Conservation (phyloP, 768 basidiomycete species). For the Mycena vulgaris region DNA sequence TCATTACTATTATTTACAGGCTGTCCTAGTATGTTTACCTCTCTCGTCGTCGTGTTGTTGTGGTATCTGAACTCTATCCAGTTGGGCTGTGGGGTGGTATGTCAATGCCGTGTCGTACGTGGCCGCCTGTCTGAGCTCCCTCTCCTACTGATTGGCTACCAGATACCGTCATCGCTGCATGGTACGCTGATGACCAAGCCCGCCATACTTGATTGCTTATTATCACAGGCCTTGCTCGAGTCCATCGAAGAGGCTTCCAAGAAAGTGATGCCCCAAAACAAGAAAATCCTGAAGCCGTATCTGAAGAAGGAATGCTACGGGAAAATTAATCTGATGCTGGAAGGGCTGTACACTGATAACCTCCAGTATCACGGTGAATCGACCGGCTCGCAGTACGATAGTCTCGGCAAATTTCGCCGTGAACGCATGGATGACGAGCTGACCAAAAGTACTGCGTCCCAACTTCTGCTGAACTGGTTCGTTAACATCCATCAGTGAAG, state of each 20-base stretch:
- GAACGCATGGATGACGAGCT: conserved; percentile 26
- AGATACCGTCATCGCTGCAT: conserved; percentile 33
- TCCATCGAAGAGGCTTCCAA: conserved; percentile 15
- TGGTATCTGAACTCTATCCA: conserved; percentile 15
- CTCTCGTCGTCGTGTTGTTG: neutral
- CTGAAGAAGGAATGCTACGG: conserved; percentile 32
- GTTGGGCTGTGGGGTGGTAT: conserved; percentile 46
- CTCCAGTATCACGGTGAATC: conserved; percentile 34
- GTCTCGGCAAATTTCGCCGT: conserved; percentile 14
- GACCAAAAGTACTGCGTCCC: neutral
- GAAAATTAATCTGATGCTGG: conserved; percentile 32
- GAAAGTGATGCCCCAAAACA: conserved; percentile 26
- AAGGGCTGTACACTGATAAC: conserved; percentile 35
- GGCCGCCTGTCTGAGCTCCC: neutral
- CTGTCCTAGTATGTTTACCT: conserved; percentile 10
- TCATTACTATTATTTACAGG: neutral
- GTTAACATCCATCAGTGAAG: conserved; percentile 16
- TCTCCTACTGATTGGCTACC: neutral
- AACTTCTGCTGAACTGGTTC: neutral
- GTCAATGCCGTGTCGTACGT: conserved; percentile 41
- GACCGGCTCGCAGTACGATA: conserved; percentile 23
- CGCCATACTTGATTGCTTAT: conserved; percentile 8
- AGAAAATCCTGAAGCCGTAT: conserved; percentile 31
- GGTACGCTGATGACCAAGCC: neutral
- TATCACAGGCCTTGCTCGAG: conserved; percentile 13